Percentiles rank a stretch among this genome's conserved stretches.
Conservation (phyloP, 1,284 basidiomycete genomes). For the Microbotryum silenes-acaulis region DNA sequence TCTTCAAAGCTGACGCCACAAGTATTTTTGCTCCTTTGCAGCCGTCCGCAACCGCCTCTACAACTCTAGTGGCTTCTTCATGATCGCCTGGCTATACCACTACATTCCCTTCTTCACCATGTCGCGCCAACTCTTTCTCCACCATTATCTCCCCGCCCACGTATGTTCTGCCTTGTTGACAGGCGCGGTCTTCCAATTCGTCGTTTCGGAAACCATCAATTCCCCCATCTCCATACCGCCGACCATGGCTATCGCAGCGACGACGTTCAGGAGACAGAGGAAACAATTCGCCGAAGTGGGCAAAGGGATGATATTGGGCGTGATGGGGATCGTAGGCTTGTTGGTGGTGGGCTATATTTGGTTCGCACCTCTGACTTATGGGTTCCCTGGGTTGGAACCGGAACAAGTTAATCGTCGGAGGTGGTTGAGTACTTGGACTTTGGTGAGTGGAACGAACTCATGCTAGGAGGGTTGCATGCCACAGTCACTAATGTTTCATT, state of each 20-base stretch:
- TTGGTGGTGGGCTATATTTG: conserved; percentile 62
- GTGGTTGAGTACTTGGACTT: conserved; percentile 35
- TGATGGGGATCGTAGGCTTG: conserved; percentile 46
- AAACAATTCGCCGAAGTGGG: conserved; percentile 62
- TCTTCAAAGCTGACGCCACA: neutral
- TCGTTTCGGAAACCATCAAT: conserved; percentile 80
- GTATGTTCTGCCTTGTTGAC: conserved; percentile 84
- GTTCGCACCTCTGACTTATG: conserved; percentile 82
- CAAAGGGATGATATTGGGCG: conserved; percentile 53
- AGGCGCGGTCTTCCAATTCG: conserved; percentile 83
- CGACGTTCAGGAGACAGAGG: conserved; percentile 53
- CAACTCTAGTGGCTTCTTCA: conserved; percentile 93
- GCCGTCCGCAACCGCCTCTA: conserved; percentile 84
- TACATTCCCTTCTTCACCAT: conserved; percentile 98
- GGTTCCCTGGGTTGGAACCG: conserved; percentile 58
- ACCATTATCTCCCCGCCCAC: conserved; percentile 83
- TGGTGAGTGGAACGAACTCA: conserved; percentile 14
- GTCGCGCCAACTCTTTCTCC: conserved; percentile 91
- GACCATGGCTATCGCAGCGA: conserved; percentile 42
- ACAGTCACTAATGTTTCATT: no score
- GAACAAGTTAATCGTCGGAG: conserved; percentile 33
- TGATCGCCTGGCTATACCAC: conserved; percentile 88
- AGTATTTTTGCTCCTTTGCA: conserved; percentile 35
- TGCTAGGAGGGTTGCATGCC: no score
- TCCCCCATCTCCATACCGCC: conserved; percentile 66